These are phyloP conservation scores for Daldinia decipiens DNA, from an alignment of 495 filamentous ascomycete species.

Conservation along the genomic window DNA sequence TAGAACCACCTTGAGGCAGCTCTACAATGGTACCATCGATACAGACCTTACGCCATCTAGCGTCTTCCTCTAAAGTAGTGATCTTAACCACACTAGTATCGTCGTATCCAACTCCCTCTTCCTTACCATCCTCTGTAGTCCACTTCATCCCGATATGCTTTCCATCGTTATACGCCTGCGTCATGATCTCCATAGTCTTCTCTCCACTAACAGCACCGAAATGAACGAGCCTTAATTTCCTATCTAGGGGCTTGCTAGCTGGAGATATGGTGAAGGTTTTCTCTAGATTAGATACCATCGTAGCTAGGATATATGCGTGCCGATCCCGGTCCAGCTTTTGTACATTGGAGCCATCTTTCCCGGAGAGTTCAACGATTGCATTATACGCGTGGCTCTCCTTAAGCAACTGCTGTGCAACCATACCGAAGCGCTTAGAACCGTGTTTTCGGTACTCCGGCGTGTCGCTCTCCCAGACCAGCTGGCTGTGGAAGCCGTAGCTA, in stretches of 20 bases:
- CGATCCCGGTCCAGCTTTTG: conserved; percentile 44
- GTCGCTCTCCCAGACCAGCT: conserved; percentile 88
- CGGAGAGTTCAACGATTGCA: conserved; percentile 61
- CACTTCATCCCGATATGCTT: conserved; percentile 68
- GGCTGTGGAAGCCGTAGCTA: conserved; percentile 88
- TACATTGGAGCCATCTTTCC: conserved; percentile 42
- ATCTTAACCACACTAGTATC: conserved; percentile 70
- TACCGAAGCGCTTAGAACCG: conserved; percentile 80
- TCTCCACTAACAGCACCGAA: conserved; percentile 72
- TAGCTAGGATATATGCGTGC: conserved; percentile 75
- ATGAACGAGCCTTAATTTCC: conserved; percentile 73
- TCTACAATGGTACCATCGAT: conserved; percentile 87
- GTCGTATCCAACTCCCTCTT: conserved; percentile 69
- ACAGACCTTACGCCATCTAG: conserved; percentile 83
- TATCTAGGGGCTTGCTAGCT: conserved; percentile 69
- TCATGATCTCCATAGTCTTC: conserved; percentile 79
- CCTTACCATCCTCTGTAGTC: conserved; percentile 42
- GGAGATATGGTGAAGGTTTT: conserved; percentile 83
- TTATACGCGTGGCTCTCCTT: conserved; percentile 73
- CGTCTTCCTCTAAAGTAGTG: conserved; percentile 69
- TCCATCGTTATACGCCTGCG: conserved; percentile 76
- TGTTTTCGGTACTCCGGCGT: conserved; percentile 77
- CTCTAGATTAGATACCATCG: conserved; percentile 82
- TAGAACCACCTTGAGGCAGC: conserved; percentile 74
- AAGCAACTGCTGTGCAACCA: conserved; percentile 81